Base-by-base conservation (phyloP, 2,329 filamentous ascomycete genomes). In the Ophiostoma himal-ulmi region DNA sequence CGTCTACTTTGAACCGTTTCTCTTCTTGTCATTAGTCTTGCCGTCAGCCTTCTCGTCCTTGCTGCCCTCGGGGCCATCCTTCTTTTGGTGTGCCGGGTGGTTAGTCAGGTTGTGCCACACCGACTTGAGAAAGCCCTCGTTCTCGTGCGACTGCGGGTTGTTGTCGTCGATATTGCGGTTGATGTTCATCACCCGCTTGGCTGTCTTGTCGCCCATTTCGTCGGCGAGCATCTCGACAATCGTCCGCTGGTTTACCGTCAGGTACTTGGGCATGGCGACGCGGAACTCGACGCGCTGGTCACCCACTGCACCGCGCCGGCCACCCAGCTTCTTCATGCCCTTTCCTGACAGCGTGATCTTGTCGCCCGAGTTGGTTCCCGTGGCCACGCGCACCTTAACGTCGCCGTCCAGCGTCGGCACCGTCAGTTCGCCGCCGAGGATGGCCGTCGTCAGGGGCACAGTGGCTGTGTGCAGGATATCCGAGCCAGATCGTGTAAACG, bases 221-320 rank as follows among this genome's bases (percentile, higher is more conserved):
- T 99, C 94, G 7, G 95, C 95, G 74, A 99, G 87, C 88, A 98
- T 94, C 82, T 99, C 95, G 64, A 96, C 82, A 71, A 99, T 91
- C 0, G 92, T 96, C 69, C 95, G 87, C 82, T 99, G 94, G 81
- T 97, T 98, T 65, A 91, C 87, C 70, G 87, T 93, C 74, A 99
- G 84, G 77, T 94, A 97, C 81, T 97, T 98, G 65, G 95, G 95
- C 92, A 98, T 97, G 70, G 87, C 83, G 65, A 99, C 92, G 79
- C 93, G 93, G 85, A 97, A 99, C 79, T 99, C 94, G 7, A 99
- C 93, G 78, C 88, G 90, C 72, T 99, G 82, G 77, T 99, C 95
- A 74, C 95, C 95, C 39, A 85, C 87, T 54, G 85, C 85, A 57
- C 85, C 86, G 70, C 89, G 85, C 34, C 92, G 86, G 22, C 92